Percentiles rank a stretch among this genome's conserved stretches.
Evolutionary conservation across 306 rosid species (phyloP).

Genomic region (Carpinus viminea): DNA sequence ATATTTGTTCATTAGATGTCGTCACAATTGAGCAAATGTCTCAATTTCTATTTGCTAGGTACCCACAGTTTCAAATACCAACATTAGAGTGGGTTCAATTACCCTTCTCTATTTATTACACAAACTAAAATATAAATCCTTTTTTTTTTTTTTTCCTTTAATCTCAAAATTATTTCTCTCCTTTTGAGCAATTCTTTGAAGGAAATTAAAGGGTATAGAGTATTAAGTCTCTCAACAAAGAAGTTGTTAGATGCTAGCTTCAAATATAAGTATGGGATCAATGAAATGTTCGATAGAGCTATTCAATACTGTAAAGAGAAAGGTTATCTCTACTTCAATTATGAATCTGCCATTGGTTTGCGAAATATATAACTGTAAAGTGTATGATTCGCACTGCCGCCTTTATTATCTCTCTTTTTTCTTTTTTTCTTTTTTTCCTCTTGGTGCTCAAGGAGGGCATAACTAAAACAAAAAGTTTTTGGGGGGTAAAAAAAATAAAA

Average conservation of each 20-base stretch:
- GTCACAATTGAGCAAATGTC: constrained; percentile 30
- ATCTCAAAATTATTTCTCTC: not conserved
- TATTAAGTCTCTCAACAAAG: constrained; percentile 39
- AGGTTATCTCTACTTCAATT: constrained; percentile 34
- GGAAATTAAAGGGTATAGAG: constrained; percentile 13
- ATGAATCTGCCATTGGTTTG: not conserved
- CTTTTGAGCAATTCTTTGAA: constrained; percentile 32
- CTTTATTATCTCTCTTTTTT: no score
- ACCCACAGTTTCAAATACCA: constrained; percentile 49
- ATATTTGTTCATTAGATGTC: constrained; percentile 50
- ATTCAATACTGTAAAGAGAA: constrained; percentile 46
- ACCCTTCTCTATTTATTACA: not conserved
- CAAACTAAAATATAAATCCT: not conserved
- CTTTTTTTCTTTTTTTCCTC: no score
- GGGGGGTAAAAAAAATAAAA: no score
- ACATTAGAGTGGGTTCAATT: constrained; percentile 53
- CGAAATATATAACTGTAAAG: not conserved
- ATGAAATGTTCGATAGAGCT: constrained; percentile 45
- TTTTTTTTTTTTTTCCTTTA: not conserved
- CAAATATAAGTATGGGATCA: constrained; percentile 42
- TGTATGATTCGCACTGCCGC: not conserved
- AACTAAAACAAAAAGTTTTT: no score
- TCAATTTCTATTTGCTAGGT: constrained; percentile 38
- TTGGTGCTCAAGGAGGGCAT: no score
- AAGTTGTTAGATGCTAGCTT: constrained; percentile 56